A percentile compares a stretch with the other conserved stretches of the same genome.
phyloP scores from a whole-genome alignment of 1,139 yeast genomes.

The Pneumocystis wakefieldiae region DNA sequence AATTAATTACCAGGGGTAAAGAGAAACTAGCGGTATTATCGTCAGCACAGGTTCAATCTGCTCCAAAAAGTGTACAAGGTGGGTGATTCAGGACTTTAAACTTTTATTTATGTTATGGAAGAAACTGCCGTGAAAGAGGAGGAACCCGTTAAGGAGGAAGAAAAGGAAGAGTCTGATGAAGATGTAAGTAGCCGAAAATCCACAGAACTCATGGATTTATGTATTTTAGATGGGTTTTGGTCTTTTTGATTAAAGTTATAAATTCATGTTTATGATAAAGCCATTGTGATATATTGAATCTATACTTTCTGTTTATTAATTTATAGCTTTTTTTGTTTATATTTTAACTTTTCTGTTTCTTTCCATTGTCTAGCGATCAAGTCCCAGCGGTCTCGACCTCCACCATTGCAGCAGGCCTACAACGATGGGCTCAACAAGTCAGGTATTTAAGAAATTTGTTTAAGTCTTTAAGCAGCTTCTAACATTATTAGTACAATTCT shows the following conservation, averaged over 20 bases:
- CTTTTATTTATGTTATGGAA: conserved; percentile 37
- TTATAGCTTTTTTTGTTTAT: too few species aligned
- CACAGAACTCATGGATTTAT: neutral
- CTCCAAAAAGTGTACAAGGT: conserved; percentile 54
- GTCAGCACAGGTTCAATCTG: conserved; percentile 89
- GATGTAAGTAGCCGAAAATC: conserved; percentile 28
- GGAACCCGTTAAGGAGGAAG: conserved; percentile 49
- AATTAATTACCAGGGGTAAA: conserved; percentile 90
- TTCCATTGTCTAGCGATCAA: too few species aligned
- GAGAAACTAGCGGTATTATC: conserved; percentile 93
- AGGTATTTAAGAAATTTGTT: too few species aligned
- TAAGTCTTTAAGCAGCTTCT: neutral
- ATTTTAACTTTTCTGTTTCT: too few species aligned
- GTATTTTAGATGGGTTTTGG: conserved; percentile 23
- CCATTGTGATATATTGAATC: too few species aligned
- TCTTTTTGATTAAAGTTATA: conserved; percentile 26
- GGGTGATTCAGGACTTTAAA: conserved; percentile 53
- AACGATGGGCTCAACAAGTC: too few species aligned
- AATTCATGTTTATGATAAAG: too few species aligned
- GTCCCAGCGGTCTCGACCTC: too few species aligned
- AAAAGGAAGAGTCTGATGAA: conserved; percentile 43
- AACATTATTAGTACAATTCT: neutral
- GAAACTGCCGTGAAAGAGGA: conserved; percentile 11
- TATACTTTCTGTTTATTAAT: too few species aligned
- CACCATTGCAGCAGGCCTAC: too few species aligned